These are phyloP conservation scores for Mycena olivaceomarginata DNA, from an alignment of 768 basidiomycete species.

Conservation along the genomic window DNA sequence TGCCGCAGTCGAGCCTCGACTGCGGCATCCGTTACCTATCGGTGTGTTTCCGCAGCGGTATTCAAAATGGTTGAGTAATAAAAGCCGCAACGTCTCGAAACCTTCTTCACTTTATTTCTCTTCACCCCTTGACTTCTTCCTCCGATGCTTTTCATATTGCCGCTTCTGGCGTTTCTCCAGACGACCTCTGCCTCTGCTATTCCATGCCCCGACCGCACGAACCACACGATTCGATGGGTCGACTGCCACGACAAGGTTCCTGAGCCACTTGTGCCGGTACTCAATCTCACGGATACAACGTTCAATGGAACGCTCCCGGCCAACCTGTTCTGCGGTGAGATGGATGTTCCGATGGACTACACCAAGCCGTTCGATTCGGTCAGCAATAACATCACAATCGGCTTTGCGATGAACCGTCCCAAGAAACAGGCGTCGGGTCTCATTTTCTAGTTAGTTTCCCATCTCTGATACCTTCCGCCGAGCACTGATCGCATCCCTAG, in stretches of 20 bases:
- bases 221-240: constrained; percentile 31
- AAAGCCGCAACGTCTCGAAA: too few species aligned
- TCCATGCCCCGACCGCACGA: background rate
- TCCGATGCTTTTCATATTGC: background rate
- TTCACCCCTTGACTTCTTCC: background rate
- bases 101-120: background rate
- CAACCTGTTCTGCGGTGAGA: constrained; percentile 36
- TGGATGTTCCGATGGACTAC: constrained; percentile 27
- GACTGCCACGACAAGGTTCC: constrained; percentile 37
- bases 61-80: too few species aligned
- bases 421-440: constrained; percentile 15
- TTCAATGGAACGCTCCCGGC: constrained; percentile 24
- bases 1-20: too few species aligned
- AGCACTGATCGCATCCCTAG: background rate
- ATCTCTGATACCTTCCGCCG: background rate
- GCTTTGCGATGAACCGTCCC: constrained; percentile 42
- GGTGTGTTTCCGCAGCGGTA: too few species aligned
- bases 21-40: too few species aligned
- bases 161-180: too few species aligned
- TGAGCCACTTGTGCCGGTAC: constrained; percentile 2
- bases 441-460: constrained; percentile 26
- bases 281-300: constrained; percentile 19
- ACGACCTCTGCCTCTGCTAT: background rate
- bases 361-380: background rate
- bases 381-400: constrained; percentile 36